phyloP scores from a whole-genome alignment of 345 rosid genomes.

The Eucalyptus regnans region DNA sequence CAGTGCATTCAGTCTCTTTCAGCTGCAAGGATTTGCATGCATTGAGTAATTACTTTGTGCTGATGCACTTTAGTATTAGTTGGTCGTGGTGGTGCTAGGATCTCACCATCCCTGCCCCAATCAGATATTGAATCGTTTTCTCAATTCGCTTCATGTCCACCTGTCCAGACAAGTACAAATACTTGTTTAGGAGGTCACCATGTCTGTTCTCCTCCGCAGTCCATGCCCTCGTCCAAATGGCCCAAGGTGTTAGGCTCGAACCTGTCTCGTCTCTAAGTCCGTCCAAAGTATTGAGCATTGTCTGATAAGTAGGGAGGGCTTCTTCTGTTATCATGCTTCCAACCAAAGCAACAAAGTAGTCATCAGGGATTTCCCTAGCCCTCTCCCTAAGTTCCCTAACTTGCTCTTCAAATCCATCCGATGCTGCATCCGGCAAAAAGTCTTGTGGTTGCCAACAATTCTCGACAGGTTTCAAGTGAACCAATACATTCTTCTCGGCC shows the following conservation, averaged over 20 bases:
- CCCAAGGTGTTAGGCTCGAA: constrained; percentile 69
- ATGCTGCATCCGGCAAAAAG: constrained; percentile 78
- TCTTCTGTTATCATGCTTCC: constrained; percentile 86
- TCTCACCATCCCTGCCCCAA: constrained; percentile 60
- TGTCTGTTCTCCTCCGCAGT: constrained; percentile 68
- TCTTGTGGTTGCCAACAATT: constrained; percentile 91
- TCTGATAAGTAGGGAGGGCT: constrained; percentile 75
- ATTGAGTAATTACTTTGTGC: not conserved
- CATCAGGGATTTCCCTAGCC: constrained; percentile 81
- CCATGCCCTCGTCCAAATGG: constrained; percentile 60
- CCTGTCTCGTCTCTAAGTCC: constrained; percentile 71
- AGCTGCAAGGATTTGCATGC: not conserved
- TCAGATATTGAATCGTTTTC: constrained; percentile 58
- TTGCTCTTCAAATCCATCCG: constrained; percentile 73
- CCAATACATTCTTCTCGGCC: constrained; percentile 58
- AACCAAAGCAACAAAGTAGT: constrained; percentile 70
- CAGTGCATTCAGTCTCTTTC: not conserved
- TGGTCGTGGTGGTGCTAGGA: not conserved
- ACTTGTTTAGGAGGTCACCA: constrained; percentile 54
- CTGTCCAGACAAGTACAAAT: constrained; percentile 48
- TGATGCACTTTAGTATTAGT: not conserved
- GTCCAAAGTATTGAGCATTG: constrained; percentile 61
- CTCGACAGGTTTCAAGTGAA: constrained; percentile 70
- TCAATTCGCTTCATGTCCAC: constrained; percentile 60
- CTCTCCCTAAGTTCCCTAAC: constrained; percentile 70